These are phyloP conservation scores for Paecilomyces dactylethromorphus DNA, from an alignment of 2,329 filamentous ascomycete genomes.

Conservation along the genomic window DNA sequence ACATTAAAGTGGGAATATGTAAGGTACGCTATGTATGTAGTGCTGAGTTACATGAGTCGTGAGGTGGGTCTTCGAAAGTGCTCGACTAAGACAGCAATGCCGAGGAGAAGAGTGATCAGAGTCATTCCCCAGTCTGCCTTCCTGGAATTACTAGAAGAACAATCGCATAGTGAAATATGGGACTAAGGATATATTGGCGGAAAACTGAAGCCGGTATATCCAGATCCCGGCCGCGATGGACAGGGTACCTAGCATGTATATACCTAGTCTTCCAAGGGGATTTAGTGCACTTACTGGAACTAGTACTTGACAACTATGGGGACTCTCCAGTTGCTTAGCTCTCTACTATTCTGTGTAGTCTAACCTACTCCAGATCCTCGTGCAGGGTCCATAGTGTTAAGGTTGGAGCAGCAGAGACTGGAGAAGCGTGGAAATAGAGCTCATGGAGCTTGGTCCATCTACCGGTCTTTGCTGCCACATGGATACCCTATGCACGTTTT, in stretches of 20 bases:
- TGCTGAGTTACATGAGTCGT: neutral
- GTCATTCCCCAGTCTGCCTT: no score
- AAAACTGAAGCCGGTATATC: neutral
- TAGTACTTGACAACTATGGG: neutral
- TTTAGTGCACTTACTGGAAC: neutral
- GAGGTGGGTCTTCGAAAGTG: neutral
- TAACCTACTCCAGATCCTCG: neutral
- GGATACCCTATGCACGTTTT: neutral
- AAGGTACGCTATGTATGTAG: neutral
- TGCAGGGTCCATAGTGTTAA: neutral
- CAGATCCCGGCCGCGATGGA: neutral
- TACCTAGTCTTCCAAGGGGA: neutral
- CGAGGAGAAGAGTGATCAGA: no score
- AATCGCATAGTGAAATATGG: neutral
- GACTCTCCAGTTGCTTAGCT: neutral
- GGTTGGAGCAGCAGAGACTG: neutral
- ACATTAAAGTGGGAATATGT: neutral
- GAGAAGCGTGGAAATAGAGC: neutral
- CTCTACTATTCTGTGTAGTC: neutral
- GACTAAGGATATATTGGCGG: neutral
- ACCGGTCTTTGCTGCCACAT: neutral
- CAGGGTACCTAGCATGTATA: neutral
- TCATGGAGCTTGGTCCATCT: neutral
- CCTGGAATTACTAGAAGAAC: neutral
- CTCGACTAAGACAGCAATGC: no score